Evolutionary conservation across 176 grass and related monocot species (phyloP).

Genomic region (Coix lacrymajobi): DNA sequence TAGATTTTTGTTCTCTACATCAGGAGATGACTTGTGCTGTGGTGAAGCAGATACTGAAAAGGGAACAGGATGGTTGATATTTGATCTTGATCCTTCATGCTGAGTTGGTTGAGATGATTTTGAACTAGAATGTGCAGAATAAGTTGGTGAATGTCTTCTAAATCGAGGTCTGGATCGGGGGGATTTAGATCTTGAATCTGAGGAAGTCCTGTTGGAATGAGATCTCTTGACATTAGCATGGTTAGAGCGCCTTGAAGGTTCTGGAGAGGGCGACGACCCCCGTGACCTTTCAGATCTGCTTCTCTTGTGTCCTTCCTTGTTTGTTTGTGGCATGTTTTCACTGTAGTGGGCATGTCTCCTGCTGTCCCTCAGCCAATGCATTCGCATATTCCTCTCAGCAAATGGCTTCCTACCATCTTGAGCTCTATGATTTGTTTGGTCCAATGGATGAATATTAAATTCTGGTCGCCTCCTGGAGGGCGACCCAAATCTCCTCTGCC

Average conservation of each 20-base stretch:
- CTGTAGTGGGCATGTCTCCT: neutral
- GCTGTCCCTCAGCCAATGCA: neutral
- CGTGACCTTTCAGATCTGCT: constrained; percentile 25
- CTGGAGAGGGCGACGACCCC: constrained; percentile 29
- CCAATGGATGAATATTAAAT: constrained; percentile 17
- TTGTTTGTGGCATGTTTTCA: constrained; percentile 10
- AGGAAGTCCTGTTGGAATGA: constrained; percentile 7
- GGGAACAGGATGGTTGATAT: constrained; percentile 20
- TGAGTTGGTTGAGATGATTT: constrained; percentile 41
- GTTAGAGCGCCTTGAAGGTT: constrained; percentile 17
- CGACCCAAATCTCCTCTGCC: constrained; percentile 24
- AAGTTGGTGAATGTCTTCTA: constrained; percentile 15
- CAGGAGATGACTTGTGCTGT: constrained; percentile 19
- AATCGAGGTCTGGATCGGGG: neutral
- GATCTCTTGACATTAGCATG: neutral
- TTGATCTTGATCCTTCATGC: constrained; percentile 34
- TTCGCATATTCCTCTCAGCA: constrained; percentile 19
- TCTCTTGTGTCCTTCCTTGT: constrained; percentile 22
- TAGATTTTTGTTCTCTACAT: neutral
- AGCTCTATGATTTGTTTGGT: neutral
- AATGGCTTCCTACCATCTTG: constrained; percentile 28
- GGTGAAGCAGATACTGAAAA: constrained; percentile 28
- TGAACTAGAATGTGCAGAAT: constrained; percentile 51
- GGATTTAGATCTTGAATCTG: constrained; percentile 26
- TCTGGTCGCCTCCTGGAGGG: constrained; percentile 19